Base-by-base conservation (phyloP, 2,329 filamentous ascomycete genomes). In the Leptographium galeiforme region DNA sequence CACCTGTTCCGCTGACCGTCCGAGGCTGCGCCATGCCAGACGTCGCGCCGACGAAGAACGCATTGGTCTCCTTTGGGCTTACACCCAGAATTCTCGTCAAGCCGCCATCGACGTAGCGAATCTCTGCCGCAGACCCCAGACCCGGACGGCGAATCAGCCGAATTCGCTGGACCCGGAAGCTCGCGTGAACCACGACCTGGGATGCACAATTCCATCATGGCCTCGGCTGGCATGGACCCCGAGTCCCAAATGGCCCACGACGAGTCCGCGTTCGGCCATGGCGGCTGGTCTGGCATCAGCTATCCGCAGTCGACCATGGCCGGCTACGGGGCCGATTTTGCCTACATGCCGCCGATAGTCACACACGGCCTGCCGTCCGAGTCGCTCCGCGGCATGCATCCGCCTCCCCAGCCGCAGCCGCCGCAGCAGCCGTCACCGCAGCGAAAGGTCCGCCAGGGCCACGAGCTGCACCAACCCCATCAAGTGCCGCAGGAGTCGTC, bases 221-320 rank as follows among this genome's bases (percentile, higher is more conserved):
- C 66, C 56, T 70, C 72, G 55, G 66, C 68, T 59, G 69, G 68
- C 60, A 71, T 73, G 67, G 71, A 72, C 62, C 69, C 71, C 60
- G 69, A 74, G 59, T 67, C 64, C 58, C 72, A 72, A 53, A 66
- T 72, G 55, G 66, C 68, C 53, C 69, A 69, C 56, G 71, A 74
- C 57, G 66, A 67, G 56, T 45, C 43, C 8, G 52, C 48, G 14
- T 58, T 57, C 44, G 53, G 49, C 46, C 70, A 67, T 63, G 72
- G 77, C 56, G 69, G 68, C 62, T 81, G 79, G 80, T 71, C 71
- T 48, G 74, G 75, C 61, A 75, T 82, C 62, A 73, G 69, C 14
- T 86, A 87, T 62, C 81, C 82, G 60, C 79, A 84, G 57, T 85
- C 84, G 54, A 80, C 83, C 30, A 79, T 88, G 68, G 74, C 81